Evolutionary conservation across 2,329 filamentous ascomycete species (phyloP), one percentile per base, ranked within the genome.

Genomic region (Neonectria magnoliae): DNA sequence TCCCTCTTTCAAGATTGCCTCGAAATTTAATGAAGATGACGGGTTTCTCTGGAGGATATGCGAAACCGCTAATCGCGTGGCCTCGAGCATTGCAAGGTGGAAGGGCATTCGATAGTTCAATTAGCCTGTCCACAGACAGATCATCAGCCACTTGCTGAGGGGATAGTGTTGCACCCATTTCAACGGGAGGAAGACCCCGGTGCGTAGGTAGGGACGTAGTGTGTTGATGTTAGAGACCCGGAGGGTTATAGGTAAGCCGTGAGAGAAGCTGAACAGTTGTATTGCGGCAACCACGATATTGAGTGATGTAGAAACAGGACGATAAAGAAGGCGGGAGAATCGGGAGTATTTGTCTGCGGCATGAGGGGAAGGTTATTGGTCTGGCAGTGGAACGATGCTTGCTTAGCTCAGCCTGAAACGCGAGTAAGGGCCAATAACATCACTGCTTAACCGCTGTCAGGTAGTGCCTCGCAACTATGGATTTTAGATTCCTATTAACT

Each of bases 21-120:
- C 52, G 52, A 10, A 56, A 44, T 36, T 62, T 57, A 7, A 62
- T 56, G n/a, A 29, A 57, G n/a, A 62, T 5, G 9, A 29, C n/a
- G 2, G 44, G 52, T 7, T 57, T 36, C 10, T 62, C 25, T 9
- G 11, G 9, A 7, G 59, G 59, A 47, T 57, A 57, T 11, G 5
- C 52, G 20, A 62, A 45, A 6, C 59, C 59, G 5, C 5, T 44
- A 27, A 27, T 16, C 8, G 16, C 6, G 16, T 41, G 10, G 1
- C 38, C 16, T 41, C n/a, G 38, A 18, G 38, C n/a, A 6, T 41
- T n/a, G n/a, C 38, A 41, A 18, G 5, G 38, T 18, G 38, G 38
- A 8, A 18, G 6, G 8, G 6, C 7, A n/a, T 10, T 3, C 9
- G 38, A 41, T 10, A 41, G 9, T n/a, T 41, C 38, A 41, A 41